phyloP scores from a whole-genome alignment of 2,329 filamentous ascomycete genomes.

The Drechmeria coniospora region DNA sequence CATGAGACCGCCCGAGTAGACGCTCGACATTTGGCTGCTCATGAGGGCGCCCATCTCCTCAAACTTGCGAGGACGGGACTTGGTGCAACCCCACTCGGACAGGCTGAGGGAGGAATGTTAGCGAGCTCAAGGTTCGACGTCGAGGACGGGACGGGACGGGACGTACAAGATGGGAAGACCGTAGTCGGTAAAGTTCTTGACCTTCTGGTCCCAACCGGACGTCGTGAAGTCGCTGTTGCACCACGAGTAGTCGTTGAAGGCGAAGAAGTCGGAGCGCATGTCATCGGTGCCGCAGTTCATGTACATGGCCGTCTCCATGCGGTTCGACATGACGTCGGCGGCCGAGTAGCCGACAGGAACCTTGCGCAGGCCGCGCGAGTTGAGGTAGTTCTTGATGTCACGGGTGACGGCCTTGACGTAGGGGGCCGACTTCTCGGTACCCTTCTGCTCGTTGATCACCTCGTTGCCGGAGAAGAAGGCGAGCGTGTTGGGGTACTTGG shows the following conservation, averaged over 20 bases:
- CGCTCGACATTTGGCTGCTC: constrained; percentile 63
- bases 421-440: constrained; percentile 49
- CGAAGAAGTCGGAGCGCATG: constrained; percentile 75
- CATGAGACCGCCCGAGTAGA: constrained; percentile 91
- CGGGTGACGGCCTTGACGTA: constrained; percentile 68
- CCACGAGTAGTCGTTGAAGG: constrained; percentile 84
- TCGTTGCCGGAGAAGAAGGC: constrained; percentile 77
- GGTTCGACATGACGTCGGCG: constrained; percentile 74
- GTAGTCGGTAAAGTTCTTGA: constrained; percentile 74
- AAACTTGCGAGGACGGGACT: constrained; percentile 61
- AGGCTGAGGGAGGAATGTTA: constrained; percentile 31
- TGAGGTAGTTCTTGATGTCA: constrained; percentile 60
- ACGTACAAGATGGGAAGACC: constrained; percentile 67
- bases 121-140: background rate
- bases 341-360: constrained; percentile 64
- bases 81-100: constrained; percentile 85
- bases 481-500: constrained; percentile 71
- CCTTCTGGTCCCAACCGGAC: constrained; percentile 79
- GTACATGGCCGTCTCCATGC: constrained; percentile 73
- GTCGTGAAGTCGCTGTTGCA: constrained; percentile 55
- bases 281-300: constrained; percentile 87
- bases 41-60: constrained; percentile 69
- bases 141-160: too few species aligned
- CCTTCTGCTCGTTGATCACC: constrained; percentile 53
- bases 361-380: constrained; percentile 41